Evolutionary conservation across 306 rosid genomes (phyloP).

Genomic region (Mimosa bimucronata): DNA sequence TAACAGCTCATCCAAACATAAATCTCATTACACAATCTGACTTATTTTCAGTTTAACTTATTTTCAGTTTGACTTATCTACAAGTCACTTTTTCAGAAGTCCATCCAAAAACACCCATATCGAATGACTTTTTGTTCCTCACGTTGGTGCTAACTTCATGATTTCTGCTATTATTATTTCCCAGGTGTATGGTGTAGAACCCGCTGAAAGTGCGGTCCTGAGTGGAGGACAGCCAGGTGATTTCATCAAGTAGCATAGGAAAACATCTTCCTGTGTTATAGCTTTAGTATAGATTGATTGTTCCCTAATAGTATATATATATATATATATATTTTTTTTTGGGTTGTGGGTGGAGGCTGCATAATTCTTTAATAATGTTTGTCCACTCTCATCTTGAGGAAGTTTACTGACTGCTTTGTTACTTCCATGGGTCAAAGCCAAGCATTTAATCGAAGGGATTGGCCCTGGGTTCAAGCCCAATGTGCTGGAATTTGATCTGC

Average conservation of each 20-base stretch:
- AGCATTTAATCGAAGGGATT: slow-evolving; percentile 75
- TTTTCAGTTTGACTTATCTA: no score
- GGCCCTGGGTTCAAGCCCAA: slow-evolving; percentile 67
- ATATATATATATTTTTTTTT: no score
- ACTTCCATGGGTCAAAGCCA: slow-evolving; percentile 48
- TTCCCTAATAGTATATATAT: no score
- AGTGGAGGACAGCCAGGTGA: slow-evolving; percentile 80
- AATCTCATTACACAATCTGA: no score
- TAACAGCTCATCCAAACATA: no score
- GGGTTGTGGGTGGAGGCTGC: no score
- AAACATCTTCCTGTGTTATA: not conserved
- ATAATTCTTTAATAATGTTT: no score
- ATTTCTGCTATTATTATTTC: slow-evolving; percentile 22
- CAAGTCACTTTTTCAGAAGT: no score
- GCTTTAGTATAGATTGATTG: no score
- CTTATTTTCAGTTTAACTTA: no score
- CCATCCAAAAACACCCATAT: no score
- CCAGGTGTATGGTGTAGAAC: not conserved
- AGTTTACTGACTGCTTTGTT: slow-evolving; percentile 25
- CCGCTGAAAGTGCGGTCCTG: slow-evolving; percentile 41
- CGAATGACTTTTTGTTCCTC: not conserved
- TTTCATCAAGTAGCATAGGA: slow-evolving; percentile 14
- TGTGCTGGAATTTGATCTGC: slow-evolving; percentile 57
- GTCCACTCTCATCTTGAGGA: slow-evolving; percentile 32
- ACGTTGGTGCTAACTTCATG: slow-evolving; percentile 12